Percentiles rank a stretch among this genome's conserved stretches.
Evolutionary conservation across 2,329 filamentous ascomycete genomes (phyloP).

Genomic region (Aspergillus sp.): DNA sequence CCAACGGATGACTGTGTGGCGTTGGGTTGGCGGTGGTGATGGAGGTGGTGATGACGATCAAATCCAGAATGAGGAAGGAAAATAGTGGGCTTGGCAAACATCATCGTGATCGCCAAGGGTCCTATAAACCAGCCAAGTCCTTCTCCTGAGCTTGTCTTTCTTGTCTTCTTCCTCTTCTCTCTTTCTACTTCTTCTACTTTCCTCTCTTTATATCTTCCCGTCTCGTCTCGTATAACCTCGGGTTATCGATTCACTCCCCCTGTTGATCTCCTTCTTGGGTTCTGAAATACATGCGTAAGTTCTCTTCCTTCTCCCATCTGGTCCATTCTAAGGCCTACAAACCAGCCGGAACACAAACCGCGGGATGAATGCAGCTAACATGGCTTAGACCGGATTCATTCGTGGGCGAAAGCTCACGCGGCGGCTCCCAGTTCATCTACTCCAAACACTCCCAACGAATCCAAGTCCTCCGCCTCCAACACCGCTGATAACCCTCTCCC

Average conservation of each 20-base stretch:
- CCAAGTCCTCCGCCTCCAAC: not conserved
- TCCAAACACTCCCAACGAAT: not conserved
- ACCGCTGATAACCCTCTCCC: conserved; percentile 5
- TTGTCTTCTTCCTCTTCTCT: conserved; percentile 2
- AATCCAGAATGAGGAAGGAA: not conserved
- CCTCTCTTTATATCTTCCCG: not conserved
- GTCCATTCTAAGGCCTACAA: not conserved
- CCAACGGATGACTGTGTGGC: not conserved
- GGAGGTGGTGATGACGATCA: too few relatives aligned
- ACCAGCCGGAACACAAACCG: not conserved
- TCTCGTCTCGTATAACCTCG: not conserved
- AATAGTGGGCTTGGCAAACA: conserved; percentile 12
- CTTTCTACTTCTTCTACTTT: not conserved
- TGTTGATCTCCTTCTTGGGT: conserved; percentile 11
- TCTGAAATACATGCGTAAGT: conserved; percentile 38
- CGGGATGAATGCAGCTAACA: not conserved
- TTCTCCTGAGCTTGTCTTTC: conserved; percentile 2
- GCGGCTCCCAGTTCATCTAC: conserved; percentile 18
- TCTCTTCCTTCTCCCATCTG: not conserved
- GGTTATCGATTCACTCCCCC: not conserved
- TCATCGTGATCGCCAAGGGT: conserved; percentile 13
- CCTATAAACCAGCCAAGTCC: conserved; percentile 9
- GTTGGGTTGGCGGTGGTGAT: too few relatives aligned
- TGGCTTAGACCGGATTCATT: conserved; percentile 33
- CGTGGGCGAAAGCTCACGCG: conserved; percentile 42